Evolutionary conservation across 2,329 filamentous ascomycete genomes (phyloP), one percentile per base, ranked within the genome.

Genomic region (Paracamarosporium sp.): DNA sequence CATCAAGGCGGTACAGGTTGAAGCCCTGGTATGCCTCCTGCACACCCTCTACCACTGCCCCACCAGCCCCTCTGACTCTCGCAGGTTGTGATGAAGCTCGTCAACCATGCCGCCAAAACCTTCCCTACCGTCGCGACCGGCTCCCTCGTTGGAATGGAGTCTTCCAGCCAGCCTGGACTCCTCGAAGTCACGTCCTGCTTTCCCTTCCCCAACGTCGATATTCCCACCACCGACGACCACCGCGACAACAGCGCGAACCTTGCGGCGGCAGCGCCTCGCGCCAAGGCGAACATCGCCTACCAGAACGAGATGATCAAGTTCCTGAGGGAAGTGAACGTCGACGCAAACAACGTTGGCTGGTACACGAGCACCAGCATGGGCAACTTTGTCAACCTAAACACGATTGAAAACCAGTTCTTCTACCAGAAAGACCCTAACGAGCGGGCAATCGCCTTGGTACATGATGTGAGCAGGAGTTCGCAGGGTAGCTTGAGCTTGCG

Each of bases 301-400:
- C 92, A 97, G 82, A 89, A 88, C 66, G 95, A 99, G 80, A 98
- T 98, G 94, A 94, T 99, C 79, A 91, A 93, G 74, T 93, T 95
- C 79, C 83, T 98, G 63, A 90, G 94, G 78, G 95, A 98, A 81
- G 95, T 99, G 73, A 99, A 98, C 78, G 91, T 98, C 59, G 95
- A 99, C 78, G 95, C 95, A 66, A 97, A 98, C 84, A 96, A 92
- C 73, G 92, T 96, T 59, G 95, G 95, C 72, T 99, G 93, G 93
- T 99, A 99, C 83, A 97, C 93, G 58, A 97, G 93, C 82, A 92
- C 93, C 63, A 97, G 93, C 79, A 96, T 99, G 91, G 95, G 95
- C 79, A 98, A 97, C 85, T 98, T 98, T 71, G 86, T 98, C 84
- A 97, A 93, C 83, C 79, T 90, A 75, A 91, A 90, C 83, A 93